phyloP scores from a whole-genome alignment of 2,329 filamentous ascomycete genomes.

The Cladosporium halotolerans region DNA sequence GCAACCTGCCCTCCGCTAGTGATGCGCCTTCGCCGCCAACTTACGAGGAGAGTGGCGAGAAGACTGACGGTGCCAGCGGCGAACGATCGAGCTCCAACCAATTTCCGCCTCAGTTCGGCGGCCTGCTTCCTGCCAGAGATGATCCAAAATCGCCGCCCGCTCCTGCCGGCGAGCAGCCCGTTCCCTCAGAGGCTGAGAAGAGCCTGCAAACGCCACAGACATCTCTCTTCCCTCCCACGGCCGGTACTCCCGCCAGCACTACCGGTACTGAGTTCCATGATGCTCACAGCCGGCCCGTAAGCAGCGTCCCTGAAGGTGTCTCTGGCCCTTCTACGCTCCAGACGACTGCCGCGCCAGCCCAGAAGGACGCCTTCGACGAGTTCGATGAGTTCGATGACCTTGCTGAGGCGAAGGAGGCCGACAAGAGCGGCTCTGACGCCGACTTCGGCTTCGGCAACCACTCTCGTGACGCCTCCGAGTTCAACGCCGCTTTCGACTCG shows the following conservation, averaged over 20 bases:
- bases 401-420: constrained; percentile 72
- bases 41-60: constrained; percentile 43
- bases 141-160: constrained; percentile 39
- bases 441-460: constrained; percentile 51
- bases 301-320: constrained; percentile 20
- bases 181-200: constrained; percentile 1
- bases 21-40: constrained; percentile 54
- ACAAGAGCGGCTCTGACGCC: constrained; percentile 70
- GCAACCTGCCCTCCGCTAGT: constrained; percentile 45
- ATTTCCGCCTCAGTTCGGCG: constrained; percentile 50
- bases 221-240: constrained; percentile 5
- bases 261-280: constrained; percentile 20
- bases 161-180: constrained; percentile 1
- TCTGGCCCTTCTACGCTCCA: constrained; percentile 6
- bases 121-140: constrained; percentile 50
- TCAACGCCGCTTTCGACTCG: constrained; percentile 76
- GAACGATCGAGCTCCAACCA: constrained; percentile 26
- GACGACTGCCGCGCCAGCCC: constrained; percentile 20
- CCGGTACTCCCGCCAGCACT: background rate
- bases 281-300: constrained; percentile 24
- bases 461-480: constrained; percentile 64
- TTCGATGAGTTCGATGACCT: constrained; percentile 79
- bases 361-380: constrained; percentile 58
- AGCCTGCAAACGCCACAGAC: constrained; percentile 5
- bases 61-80: constrained; percentile 29